Evolutionary conservation across 768 basidiomycete genomes (phyloP), one percentile per base, ranked within the genome.

Genomic region (Rhizopogon vinicolor): DNA sequence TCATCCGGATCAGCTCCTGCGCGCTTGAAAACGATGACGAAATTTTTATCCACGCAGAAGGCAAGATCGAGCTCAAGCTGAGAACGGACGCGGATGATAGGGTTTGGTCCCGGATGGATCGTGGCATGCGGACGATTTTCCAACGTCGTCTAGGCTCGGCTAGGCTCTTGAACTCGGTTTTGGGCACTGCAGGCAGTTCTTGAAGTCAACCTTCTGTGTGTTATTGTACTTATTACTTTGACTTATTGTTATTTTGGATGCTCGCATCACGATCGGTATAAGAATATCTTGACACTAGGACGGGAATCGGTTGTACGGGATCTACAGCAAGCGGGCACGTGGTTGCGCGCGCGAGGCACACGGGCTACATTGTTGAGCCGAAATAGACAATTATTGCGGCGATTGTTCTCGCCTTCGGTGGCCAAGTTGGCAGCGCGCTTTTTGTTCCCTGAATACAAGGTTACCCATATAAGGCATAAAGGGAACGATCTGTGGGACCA

Each of bases 381-480:
- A 53, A 46, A 35, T 49, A 35, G 51, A 41, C 35, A n/a, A 48
- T 7, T 13, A 31, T 18, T 3, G 4, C 8, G 12, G 18, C 42
- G 22, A 33, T 48, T 48, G 31, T 48, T 48, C 45, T 46, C 31
- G 46, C 31, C 46, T 53, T 44, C 42, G 25, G 43, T 52, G 41
- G 41, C 42, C 40, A 46, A 25, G 31, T 50, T 49, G 48, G 9
- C 31, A 31, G 28, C 50, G 54, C 31, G 37, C 49, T 41, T 56
- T 72, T 72, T 70, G 68, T 71, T 57, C 55, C 41, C 29, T 2
- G 40, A 49, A 57, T 58, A 70, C 67, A 70, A 70, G 60, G 56
- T 19, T 72, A 44, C 68, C 68, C 65, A 65, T 62, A 67, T 49
- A 29, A 63, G 68, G 48, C 14, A 70, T 59, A 70, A 70, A 56